Percentiles rank a stretch among this genome's conserved stretches.
These are phyloP conservation scores for Hericium coralloides DNA, from an alignment of 768 basidiomycete species.

Conservation along the genomic window DNA sequence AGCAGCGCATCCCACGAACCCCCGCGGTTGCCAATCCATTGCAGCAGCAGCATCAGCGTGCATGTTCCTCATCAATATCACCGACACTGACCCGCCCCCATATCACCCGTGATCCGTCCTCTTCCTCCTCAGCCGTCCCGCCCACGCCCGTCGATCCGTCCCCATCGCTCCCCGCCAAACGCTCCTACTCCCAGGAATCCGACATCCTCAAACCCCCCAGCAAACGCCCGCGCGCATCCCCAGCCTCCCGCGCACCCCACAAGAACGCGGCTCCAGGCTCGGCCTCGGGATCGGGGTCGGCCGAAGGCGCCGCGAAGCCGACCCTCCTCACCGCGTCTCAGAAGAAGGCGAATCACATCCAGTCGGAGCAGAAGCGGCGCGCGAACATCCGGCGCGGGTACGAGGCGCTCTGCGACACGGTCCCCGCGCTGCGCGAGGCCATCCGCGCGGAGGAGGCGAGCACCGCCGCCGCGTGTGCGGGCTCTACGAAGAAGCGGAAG, in stretches of 20 bases:
- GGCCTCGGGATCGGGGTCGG: conserved; percentile 9
- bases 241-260: background rate
- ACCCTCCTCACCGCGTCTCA: conserved; percentile 68
- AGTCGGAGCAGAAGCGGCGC: conserved; percentile 88
- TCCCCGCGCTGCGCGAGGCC: conserved; percentile 76
- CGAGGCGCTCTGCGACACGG: conserved; percentile 76
- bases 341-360: conserved; percentile 92
- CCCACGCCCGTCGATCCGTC: conserved; percentile 8
- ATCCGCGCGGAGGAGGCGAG: conserved; percentile 68
- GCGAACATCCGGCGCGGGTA: conserved; percentile 87
- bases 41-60: background rate
- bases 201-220: background rate
- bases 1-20: conserved; percentile 1
- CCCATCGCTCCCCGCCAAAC: conserved; percentile 6
- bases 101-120: background rate
- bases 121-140: conserved; percentile 8
- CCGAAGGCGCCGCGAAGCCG: conserved; percentile 18
- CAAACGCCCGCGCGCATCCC: conserved; percentile 9
- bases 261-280: conserved; percentile 6
- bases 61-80: background rate
- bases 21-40: background rate
- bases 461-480: conserved; percentile 14
- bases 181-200: conserved; percentile 10
- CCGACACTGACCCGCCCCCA: conserved; percentile 7
- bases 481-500: conserved; percentile 22